phyloP scores from a whole-genome alignment of 2,329 filamentous ascomycete species.

The Cordyceps fumosorosea region DNA sequence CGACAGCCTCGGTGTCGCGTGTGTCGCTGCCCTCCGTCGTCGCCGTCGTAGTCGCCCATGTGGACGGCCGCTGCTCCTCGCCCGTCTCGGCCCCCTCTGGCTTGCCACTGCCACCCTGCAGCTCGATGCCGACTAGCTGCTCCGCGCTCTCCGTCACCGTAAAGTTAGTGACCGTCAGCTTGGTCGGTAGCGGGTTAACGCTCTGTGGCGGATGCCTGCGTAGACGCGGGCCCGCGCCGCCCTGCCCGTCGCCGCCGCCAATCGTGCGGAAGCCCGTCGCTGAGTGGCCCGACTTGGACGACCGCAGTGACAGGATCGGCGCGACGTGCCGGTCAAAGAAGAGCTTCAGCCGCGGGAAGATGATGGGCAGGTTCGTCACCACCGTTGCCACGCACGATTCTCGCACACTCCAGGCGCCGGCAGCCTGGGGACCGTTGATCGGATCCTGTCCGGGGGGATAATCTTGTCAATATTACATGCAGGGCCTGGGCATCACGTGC shows the following conservation, averaged over 20 bases:
- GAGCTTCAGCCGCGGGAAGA: conserved; percentile 22
- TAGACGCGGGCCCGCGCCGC: not conserved
- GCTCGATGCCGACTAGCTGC: conserved; percentile 7
- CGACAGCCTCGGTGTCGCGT: conserved; percentile 4
- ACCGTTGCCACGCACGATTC: conserved; percentile 32
- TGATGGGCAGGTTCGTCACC: conserved; percentile 31
- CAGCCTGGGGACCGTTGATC: conserved; percentile 13
- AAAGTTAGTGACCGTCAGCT: not conserved
- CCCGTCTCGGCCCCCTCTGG: not conserved
- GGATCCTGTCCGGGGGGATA: conserved; percentile 7
- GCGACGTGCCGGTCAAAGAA: conserved; percentile 21
- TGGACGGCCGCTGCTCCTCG: not conserved
- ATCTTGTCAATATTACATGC: not conserved
- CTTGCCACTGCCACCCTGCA: not conserved
- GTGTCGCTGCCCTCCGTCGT: not conserved
- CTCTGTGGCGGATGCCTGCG: not conserved
- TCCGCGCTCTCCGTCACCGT: conserved; percentile 6
- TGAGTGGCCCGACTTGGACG: conserved; percentile 11
- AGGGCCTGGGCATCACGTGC: conserved; percentile 35
- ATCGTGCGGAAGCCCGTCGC: conserved; percentile 11
- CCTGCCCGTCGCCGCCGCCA: conserved; percentile 8
- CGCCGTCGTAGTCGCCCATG: not conserved
- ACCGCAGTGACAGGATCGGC: conserved; percentile 16
- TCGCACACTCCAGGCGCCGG: conserved; percentile 14
- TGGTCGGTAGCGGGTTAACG: conserved; percentile 9